phyloP scores from a whole-genome alignment of 352 stramenopile species.

The Phytophthora multivora region DNA sequence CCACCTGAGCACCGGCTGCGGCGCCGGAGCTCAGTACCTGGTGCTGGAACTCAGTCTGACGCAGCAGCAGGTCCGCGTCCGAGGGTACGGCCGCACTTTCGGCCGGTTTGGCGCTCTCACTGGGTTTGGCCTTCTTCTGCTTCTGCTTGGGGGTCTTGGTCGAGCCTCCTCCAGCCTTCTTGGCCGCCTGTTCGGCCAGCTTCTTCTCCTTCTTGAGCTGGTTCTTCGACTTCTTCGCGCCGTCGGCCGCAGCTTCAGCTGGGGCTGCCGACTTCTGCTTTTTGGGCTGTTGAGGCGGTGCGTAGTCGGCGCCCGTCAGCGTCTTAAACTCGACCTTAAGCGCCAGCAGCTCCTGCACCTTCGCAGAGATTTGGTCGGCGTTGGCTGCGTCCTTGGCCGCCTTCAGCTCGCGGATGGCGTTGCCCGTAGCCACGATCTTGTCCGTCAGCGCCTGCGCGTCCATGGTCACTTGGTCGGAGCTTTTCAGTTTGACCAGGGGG shows the following conservation, averaged over 20 bases:
- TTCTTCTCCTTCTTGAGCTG: constrained; percentile 92
- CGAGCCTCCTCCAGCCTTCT: constrained; percentile 41
- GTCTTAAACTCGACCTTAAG: constrained; percentile 85
- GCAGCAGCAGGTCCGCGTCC: constrained; percentile 63
- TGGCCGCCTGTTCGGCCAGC: constrained; percentile 65
- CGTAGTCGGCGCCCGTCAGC: constrained; percentile 76
- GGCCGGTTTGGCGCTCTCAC: constrained; percentile 69
- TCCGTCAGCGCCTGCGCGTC: constrained; percentile 43
- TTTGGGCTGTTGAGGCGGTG: constrained; percentile 44
- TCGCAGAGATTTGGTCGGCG: constrained; percentile 40
- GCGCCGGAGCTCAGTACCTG: constrained; percentile 57
- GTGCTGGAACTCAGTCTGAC: constrained; percentile 78
- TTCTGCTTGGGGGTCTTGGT: constrained; percentile 45
- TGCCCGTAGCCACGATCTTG: constrained; percentile 77
- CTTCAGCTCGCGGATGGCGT: constrained; percentile 85
- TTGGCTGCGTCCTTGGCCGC: constrained; percentile 67
- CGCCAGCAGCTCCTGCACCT: constrained; percentile 66
- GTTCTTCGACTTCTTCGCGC: constrained; percentile 77
- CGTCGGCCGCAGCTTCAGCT: constrained; percentile 17
- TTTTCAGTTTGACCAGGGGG: constrained; percentile 12
- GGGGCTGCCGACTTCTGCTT: constrained; percentile 38
- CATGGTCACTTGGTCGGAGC: constrained; percentile 13
- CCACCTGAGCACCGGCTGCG: constrained; percentile 71
- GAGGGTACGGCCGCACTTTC: constrained; percentile 66
- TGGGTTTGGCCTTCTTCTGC: constrained; percentile 67